Conservation (phyloP, 2,329 filamentous ascomycete genomes). For the Podosphaera aphanis region DNA sequence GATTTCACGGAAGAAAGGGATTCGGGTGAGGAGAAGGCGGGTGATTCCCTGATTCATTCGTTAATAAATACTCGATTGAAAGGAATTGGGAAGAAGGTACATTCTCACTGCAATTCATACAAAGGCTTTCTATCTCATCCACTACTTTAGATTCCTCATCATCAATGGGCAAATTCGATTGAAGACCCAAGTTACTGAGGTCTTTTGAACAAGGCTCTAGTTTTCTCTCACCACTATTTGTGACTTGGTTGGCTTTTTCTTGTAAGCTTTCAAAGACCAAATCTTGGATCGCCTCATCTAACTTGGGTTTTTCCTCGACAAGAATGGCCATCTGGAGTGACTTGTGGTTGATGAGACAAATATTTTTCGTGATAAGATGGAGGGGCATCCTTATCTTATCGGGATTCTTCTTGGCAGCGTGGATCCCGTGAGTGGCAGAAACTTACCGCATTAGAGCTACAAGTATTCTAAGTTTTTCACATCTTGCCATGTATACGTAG, state of each 20-base stretch:
- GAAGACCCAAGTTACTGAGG: not conserved
- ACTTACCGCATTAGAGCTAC: too few species aligned
- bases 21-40: conserved; percentile 66
- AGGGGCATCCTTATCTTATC: too few species aligned
- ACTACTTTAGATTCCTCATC: conserved; percentile 29
- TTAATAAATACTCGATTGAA: not conserved
- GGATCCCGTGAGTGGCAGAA: too few species aligned
- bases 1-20: conserved; percentile 93
- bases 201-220: too few species aligned
- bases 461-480: too few species aligned
- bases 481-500: too few species aligned
- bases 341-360: too few species aligned
- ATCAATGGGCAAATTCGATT: conserved; percentile 6
- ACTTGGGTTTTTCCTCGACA: conserved; percentile 16
- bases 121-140: conserved; percentile 53
- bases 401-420: too few species aligned
- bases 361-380: too few species aligned
- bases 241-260: conserved; percentile 31
- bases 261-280: conserved; percentile 41
- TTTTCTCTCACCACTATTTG: conserved; percentile 10
- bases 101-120: conserved; percentile 70
- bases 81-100: conserved; percentile 20
- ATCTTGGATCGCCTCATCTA: conserved; percentile 22
- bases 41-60: conserved; percentile 45
- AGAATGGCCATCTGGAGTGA: too few species aligned